A percentile compares a stretch with the other conserved stretches of the same genome.
These are phyloP conservation scores for Baudoinia panamericana DNA, from an alignment of 495 filamentous ascomycete genomes.

Conservation along the genomic window DNA sequence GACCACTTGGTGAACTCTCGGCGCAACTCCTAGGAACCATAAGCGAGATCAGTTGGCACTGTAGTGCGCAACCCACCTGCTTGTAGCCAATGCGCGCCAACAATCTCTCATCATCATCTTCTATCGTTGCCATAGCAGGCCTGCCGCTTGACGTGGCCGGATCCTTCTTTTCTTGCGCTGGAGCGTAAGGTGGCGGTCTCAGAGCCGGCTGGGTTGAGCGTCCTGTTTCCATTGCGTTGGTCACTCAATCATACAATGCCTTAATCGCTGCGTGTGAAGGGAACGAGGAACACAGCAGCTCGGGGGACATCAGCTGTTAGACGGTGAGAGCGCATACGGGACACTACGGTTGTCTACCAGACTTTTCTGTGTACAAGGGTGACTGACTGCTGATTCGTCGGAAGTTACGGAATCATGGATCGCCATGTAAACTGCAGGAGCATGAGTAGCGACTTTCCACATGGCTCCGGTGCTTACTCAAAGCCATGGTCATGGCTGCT, in stretches of 20 bases:
- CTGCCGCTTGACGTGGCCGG: background rate
- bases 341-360: background rate
- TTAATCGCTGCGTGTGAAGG: background rate
- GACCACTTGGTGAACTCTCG: constrained; percentile 64
- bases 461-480: too few relatives aligned
- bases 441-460: too few relatives aligned
- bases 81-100: constrained; percentile 56
- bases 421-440: too few relatives aligned
- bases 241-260: background rate
- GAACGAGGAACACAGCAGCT: background rate
- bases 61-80: constrained; percentile 38
- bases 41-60: constrained; percentile 3
- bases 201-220: too few relatives aligned
- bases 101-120: constrained; percentile 52
- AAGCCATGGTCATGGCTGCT: too few relatives aligned
- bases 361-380: background rate
- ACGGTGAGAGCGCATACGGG: background rate
- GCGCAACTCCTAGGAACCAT: constrained; percentile 37
- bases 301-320: background rate
- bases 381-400: background rate
- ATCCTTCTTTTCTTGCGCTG: background rate
- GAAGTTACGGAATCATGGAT: background rate
- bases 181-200: background rate
- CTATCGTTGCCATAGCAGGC: constrained; percentile 38
- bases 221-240: background rate